Conservation (phyloP, 768 basidiomycete species). For the Mycena galericulata region DNA sequence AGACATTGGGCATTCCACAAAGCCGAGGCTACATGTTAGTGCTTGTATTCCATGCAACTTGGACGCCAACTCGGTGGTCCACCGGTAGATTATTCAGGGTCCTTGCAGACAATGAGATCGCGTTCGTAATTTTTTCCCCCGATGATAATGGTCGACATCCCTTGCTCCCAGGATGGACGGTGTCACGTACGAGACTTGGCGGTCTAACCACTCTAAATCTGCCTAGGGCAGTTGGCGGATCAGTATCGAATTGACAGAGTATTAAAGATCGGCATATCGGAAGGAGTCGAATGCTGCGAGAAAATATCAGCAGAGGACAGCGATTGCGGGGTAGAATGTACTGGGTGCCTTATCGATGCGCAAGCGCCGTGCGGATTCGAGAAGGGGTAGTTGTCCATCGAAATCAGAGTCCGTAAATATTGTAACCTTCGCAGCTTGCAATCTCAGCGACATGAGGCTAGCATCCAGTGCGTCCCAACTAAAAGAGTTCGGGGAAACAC, state of each 20-base stretch:
- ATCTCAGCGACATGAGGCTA: not conserved
- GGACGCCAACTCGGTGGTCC: not conserved
- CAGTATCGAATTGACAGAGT: not conserved
- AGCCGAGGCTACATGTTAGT: slow-evolving; percentile 12
- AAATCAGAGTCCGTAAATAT: not conserved
- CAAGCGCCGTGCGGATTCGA: not conserved
- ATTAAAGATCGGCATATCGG: not conserved
- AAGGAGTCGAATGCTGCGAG: not conserved
- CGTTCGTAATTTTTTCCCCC: not conserved
- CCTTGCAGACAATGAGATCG: slow-evolving; percentile 11
- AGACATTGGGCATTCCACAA: slow-evolving; percentile 3
- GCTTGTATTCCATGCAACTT: not conserved
- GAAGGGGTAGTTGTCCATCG: not conserved
- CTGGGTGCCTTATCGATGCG: not conserved
- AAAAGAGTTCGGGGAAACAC: not conserved
- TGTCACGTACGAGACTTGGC: slow-evolving; percentile 11
- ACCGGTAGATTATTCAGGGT: slow-evolving; percentile 5
- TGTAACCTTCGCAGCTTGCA: not conserved
- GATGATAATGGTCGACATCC: not conserved
- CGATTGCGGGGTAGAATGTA: no score
- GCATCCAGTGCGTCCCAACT: not conserved
- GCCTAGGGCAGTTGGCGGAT: not conserved
- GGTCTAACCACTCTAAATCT: slow-evolving; percentile 1
- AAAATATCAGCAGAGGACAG: not conserved
- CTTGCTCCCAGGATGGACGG: slow-evolving; percentile 3